A percentile compares a stretch with the other conserved stretches of the same genome.
phyloP scores from a whole-genome alignment of 306 rosid genomes.

The Castanea mollissima region DNA sequence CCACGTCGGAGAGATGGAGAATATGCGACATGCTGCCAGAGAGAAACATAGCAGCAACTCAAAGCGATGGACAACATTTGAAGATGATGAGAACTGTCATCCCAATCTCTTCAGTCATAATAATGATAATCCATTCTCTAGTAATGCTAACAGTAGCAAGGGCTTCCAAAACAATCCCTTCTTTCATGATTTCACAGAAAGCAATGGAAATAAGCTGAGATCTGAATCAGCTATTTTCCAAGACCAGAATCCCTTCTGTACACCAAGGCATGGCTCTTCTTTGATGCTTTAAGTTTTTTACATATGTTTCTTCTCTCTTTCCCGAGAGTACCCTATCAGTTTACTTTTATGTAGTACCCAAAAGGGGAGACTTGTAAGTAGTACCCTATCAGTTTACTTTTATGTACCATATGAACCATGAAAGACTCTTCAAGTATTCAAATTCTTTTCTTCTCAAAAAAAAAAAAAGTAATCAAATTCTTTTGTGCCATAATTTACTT shows the following conservation, averaged over 20 bases:
- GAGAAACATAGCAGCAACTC: constrained; percentile 57
- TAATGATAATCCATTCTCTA: constrained; percentile 21
- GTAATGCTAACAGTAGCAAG: constrained; percentile 23
- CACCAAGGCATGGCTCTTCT: constrained; percentile 29
- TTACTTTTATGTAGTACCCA: constrained; percentile 8
- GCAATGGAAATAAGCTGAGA: constrained; percentile 33
- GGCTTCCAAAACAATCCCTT: constrained; percentile 42
- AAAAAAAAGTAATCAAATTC: neutral
- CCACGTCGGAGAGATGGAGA: constrained; percentile 78
- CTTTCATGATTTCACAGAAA: constrained; percentile 28
- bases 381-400: neutral
- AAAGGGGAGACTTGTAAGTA: constrained; percentile 7
- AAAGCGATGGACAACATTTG: constrained; percentile 69
- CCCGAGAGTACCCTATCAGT: neutral
- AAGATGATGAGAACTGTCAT: constrained; percentile 70
- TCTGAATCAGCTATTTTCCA: constrained; percentile 42
- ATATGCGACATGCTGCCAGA: constrained; percentile 45
- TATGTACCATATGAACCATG: neutral
- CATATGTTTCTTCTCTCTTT: neutral
- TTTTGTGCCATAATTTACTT: neutral
- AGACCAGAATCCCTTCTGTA: constrained; percentile 51
- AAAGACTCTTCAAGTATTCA: constrained; percentile 7
- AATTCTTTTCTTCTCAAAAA: neutral
- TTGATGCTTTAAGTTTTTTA: neutral
- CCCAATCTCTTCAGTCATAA: constrained; percentile 60